Base-by-base conservation (phyloP, 2,329 filamentous ascomycete species). In the Gaeumannomyces sp. region DNA sequence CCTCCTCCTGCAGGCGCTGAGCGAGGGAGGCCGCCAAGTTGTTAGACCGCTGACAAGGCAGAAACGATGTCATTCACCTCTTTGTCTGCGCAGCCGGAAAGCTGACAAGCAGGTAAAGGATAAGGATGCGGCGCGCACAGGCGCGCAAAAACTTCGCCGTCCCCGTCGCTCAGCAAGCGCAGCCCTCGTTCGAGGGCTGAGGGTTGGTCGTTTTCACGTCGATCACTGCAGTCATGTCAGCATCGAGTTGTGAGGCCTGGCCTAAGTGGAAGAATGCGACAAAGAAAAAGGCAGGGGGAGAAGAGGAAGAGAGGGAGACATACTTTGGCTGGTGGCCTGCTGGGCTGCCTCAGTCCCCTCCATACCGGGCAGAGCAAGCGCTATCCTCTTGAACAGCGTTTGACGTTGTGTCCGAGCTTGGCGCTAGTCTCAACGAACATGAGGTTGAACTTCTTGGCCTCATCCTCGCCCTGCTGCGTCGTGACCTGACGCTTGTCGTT, bases 341-440 rank as follows among this genome's bases (percentile, higher is more conserved):
- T 88, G 88, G 71, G 89, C 88, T 71, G 89, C 87, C 69, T 92
- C 90, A 70, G 93, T 89, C 19, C 92, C 93, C 77, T 99, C 95
- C 95, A 99, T 98, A 28, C 95, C 95, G 10, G 95, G 95, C 71
- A 99, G 81, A 53, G 96, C 95, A 79, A 99, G 95, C 57, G 96
- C 95, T 86, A 99, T 99, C 81, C 93, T 90, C 83, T 93, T 92
- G 81, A 99, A 99, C 65, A 99, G 82, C 70, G 90, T 91, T 99
- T 99, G 71, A 99, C 96, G 75, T 99, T 99, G 79, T 98, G 93
- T 57, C 96, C 93, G 16, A 97, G 84, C 84, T 99, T 99, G 64
- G 95, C 95, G 77, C 93, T 97, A 64, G 95, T 99, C 83, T 99
- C 95, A 72, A 99, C 95, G 74, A 99, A 99, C 91, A 99, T 97